Percentiles rank a stretch among this genome's conserved stretches.
Conservation (phyloP, 306 rosid species). For the Senna siamea region DNA sequence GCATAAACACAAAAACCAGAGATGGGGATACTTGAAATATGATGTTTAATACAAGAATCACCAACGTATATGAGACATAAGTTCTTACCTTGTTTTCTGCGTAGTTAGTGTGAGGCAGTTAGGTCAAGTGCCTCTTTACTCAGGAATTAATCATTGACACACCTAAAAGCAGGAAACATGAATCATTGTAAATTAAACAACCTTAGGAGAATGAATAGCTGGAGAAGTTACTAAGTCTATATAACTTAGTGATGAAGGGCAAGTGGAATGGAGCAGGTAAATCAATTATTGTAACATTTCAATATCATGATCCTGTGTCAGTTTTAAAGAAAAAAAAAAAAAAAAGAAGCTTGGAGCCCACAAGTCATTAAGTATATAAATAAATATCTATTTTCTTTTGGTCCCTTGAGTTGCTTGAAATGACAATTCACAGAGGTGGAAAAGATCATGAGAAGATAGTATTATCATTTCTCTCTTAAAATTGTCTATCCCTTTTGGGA, state of each 20-base stretch:
- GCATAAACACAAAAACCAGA: no score
- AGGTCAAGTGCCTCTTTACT: conserved; percentile 36
- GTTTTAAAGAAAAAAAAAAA: neutral
- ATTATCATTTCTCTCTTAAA: conserved; percentile 36
- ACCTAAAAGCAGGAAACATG: conserved; percentile 32
- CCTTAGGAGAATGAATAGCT: conserved; percentile 22
- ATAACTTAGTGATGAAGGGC: conserved; percentile 27
- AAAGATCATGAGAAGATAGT: conserved; percentile 25
- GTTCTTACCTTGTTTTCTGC: conserved; percentile 40
- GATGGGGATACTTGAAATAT: no score
- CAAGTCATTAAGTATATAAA: conserved; percentile 10
- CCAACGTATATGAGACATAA: no score
- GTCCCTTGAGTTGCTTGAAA: conserved; percentile 14
- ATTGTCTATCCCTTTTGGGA: conserved; percentile 37
- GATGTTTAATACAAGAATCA: no score
- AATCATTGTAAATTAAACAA: conserved; percentile 26
- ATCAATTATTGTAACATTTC: conserved; percentile 44
- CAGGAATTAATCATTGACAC: conserved; percentile 30
- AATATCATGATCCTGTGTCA: conserved; percentile 38
- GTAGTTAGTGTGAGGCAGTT: conserved; percentile 30
- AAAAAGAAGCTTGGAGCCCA: conserved; percentile 40
- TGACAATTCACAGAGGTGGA: conserved; percentile 28
- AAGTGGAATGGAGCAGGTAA: conserved; percentile 30
- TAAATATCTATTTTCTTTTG: neutral
- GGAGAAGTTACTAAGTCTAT: conserved; percentile 38